A percentile compares a stretch with the other conserved stretches of the same genome.
phyloP scores from a whole-genome alignment of 192 early-diverging fungal genomes.

The Gryganskiella cystojenkinii region DNA sequence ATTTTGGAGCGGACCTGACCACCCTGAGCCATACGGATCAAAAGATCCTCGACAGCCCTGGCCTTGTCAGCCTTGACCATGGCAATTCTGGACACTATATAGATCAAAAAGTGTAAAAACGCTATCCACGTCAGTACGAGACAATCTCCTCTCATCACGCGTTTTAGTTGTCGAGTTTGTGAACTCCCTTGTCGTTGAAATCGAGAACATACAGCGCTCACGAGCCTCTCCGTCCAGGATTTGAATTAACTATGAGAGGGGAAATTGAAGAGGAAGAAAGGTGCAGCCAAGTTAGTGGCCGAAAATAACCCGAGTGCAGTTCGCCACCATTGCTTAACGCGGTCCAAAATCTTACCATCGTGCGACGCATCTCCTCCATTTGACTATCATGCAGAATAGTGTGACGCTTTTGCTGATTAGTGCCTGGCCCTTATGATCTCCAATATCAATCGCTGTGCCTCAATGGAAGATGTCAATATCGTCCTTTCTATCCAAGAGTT shows the following conservation, averaged over 20 bases:
- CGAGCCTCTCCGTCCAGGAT: conserved; percentile 85
- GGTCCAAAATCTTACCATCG: conserved; percentile 63
- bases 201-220: conserved; percentile 72
- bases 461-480: no score
- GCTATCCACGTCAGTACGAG: no score
- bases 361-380: conserved; percentile 87
- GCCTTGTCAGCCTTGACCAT: conserved; percentile 94
- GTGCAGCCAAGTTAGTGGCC: no score
- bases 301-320: no score
- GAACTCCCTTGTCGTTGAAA: neutral
- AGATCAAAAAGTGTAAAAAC: neutral
- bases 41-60: conserved; percentile 87
- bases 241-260: conserved; percentile 71
- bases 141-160: neutral
- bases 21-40: conserved; percentile 90
- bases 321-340: no score
- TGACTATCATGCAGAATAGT: conserved; percentile 60
- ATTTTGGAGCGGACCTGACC: conserved; percentile 87
- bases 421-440: no score
- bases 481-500: no score
- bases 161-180: neutral
- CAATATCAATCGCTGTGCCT: no score
- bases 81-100: conserved; percentile 84
- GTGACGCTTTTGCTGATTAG: no score
- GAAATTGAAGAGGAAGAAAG: conserved; percentile 1